Percentiles rank a stretch among this genome's conserved stretches.
Conservation (phyloP, 345 rosid species). For the Iberis pinnata region DNA sequence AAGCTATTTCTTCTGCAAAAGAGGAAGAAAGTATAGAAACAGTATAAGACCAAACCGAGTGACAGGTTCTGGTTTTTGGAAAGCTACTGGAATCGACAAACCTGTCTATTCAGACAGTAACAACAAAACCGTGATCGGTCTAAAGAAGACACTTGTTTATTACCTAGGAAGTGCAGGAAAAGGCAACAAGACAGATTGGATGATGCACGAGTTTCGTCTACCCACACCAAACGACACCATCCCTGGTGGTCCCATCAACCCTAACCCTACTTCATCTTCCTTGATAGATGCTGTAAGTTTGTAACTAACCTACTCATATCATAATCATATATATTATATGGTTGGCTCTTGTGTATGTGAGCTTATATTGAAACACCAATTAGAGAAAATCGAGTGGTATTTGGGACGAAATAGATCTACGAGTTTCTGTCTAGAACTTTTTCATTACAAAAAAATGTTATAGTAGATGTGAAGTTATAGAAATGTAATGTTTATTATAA, state of each 20-base stretch:
- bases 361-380: no score
- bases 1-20: slow-evolving; percentile 75
- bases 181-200: slow-evolving; percentile 97
- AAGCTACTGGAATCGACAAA: slow-evolving; percentile 94
- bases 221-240: slow-evolving; percentile 33
- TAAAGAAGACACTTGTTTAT: slow-evolving; percentile 85
- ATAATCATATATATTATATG: slow-evolving; percentile 2
- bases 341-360: background rate
- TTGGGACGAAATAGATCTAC: no score
- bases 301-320: background rate
- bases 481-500: no score
- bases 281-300: slow-evolving; percentile 60
- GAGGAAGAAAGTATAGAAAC: slow-evolving; percentile 88
- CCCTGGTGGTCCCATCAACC: slow-evolving; percentile 9
- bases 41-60: slow-evolving; percentile 92
- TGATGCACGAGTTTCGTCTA: slow-evolving; percentile 99
- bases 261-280: slow-evolving; percentile 24
- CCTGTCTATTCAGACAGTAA: slow-evolving; percentile 44
- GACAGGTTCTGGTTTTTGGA: slow-evolving; percentile 94
- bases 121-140: slow-evolving; percentile 54
- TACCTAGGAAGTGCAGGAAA: slow-evolving; percentile 87
- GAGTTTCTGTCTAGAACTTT: no score
- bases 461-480: no score
- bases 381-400: no score
- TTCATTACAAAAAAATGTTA: no score